A percentile compares a stretch with the other conserved stretches of the same genome.
Evolutionary conservation across 2,329 filamentous ascomycete species (phyloP).

Genomic region (Penicillium janthinellum): DNA sequence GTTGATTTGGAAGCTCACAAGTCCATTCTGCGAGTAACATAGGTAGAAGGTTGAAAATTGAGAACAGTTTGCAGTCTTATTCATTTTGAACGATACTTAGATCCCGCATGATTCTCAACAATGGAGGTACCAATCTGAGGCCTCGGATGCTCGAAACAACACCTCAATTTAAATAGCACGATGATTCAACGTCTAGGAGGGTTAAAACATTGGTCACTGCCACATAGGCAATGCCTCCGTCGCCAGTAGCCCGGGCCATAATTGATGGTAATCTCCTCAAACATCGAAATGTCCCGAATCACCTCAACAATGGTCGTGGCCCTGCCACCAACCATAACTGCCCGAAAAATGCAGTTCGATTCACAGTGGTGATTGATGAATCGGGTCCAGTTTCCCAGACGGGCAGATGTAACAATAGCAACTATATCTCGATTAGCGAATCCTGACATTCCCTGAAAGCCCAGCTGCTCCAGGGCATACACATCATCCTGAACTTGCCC

Average conservation of each 20-base stretch:
- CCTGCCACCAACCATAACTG: slow-evolving; percentile 24
- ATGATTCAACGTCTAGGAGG: not conserved
- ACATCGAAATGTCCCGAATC: slow-evolving; percentile 30
- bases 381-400: slow-evolving; percentile 38
- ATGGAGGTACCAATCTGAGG: not conserved
- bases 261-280: slow-evolving; percentile 38
- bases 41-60: no score
- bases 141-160: not conserved
- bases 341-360: slow-evolving; percentile 23
- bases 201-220: not conserved
- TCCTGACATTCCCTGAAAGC: not conserved
- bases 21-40: no score
- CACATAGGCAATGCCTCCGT: not conserved
- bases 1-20: no score
- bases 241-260: slow-evolving; percentile 37
- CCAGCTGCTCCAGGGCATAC: not conserved
- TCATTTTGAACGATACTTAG: not conserved
- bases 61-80: not conserved
- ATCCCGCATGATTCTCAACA: not conserved
- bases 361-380: slow-evolving; percentile 43
- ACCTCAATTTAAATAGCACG: not conserved
- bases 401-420: slow-evolving; percentile 15
- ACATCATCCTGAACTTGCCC: not conserved
- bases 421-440: not conserved
- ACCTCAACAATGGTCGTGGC: slow-evolving; percentile 25